Evolutionary conservation across 2,329 filamentous ascomycete species (phyloP).

Genomic region (Aspergillus oerlinghausenensis): DNA sequence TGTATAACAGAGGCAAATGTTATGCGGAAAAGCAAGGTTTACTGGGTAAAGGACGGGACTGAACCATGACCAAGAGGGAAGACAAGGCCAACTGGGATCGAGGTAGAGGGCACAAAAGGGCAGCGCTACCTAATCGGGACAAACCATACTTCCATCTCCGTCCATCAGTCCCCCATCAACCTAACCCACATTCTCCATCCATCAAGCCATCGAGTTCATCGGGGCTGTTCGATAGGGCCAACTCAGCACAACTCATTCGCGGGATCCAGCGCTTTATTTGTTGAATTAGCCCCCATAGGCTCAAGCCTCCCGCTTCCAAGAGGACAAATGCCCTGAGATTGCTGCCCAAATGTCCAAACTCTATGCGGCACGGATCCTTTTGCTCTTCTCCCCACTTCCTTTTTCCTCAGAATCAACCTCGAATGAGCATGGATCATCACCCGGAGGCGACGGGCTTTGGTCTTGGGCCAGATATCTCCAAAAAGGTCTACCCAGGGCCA

Average conservation of each 20-base stretch:
- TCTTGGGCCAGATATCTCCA: background rate
- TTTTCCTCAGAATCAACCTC: background rate
- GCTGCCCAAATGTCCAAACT: background rate
- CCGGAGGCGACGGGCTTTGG: background rate
- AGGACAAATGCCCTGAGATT: conserved; percentile 15
- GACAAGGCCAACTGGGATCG: background rate
- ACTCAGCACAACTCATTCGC: background rate
- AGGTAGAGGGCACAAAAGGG: background rate
- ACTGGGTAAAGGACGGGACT: background rate
- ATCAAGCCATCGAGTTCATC: background rate
- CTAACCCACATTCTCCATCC: background rate
- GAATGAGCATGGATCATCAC: background rate
- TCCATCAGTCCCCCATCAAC: background rate
- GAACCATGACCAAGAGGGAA: background rate
- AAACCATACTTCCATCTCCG: background rate
- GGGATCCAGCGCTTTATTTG: conserved; percentile 1
- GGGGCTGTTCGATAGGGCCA: background rate
- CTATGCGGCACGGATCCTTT: background rate
- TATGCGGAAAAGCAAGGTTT: background rate
- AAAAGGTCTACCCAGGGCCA: background rate
- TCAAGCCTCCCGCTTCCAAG: conserved; percentile 12
- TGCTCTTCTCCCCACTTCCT: background rate
- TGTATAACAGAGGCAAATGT: background rate
- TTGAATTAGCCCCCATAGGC: conserved; percentile 6
- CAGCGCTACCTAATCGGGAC: background rate